Evolutionary conservation across 768 basidiomycete species (phyloP), one percentile per base, ranked within the genome.

Genomic region (Tricholoma saponaceum): DNA sequence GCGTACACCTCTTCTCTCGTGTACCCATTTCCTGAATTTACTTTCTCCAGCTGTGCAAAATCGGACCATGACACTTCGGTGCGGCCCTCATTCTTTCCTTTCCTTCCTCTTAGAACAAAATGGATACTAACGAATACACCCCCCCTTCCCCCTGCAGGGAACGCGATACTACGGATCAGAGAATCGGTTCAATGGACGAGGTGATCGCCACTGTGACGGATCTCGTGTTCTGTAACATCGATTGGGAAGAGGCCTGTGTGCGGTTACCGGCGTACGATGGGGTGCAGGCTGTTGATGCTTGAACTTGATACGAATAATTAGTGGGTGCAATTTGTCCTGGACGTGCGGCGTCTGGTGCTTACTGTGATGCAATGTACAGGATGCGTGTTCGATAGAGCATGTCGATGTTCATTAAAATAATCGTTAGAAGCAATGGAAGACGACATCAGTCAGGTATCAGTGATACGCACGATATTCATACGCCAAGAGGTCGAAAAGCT

Each of bases 61-160:
- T 68, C 77, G 87, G 58, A 98, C 96, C 35, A 89, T 97, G 81
- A 99, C 96, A 9, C 83, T 96, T 58, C 85, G 93, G 92, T 92
- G 68, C 70, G 89, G 77, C 51, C 26, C 54, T 56, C 57, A 52
- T 50, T 53, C 44, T 44, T 57, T 26, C 57, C 26, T 30, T 16
- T 13, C 8, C 13, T 37, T 54, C 8, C 13, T 37, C 52, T 57
- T 35, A 25, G 46, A 23, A 41, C 32, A 39, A n/a, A 12, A 23
- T 13, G 5, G 12, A 26, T 52, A 20, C 50, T 57, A 35, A 57
- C 39, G 6, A n/a, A 54, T 50, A 2, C 7, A 43, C 46, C 22
- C 30, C 25, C n/a, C n/a, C n/a, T n/a, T n/a, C n/a, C n/a, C n/a
- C 18, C 20, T 51, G 2, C 63, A 94, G 94, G 58, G 96, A 99